Conservation (phyloP, 2,329 filamentous ascomycete genomes). For the Lecanicillium sp. region DNA sequence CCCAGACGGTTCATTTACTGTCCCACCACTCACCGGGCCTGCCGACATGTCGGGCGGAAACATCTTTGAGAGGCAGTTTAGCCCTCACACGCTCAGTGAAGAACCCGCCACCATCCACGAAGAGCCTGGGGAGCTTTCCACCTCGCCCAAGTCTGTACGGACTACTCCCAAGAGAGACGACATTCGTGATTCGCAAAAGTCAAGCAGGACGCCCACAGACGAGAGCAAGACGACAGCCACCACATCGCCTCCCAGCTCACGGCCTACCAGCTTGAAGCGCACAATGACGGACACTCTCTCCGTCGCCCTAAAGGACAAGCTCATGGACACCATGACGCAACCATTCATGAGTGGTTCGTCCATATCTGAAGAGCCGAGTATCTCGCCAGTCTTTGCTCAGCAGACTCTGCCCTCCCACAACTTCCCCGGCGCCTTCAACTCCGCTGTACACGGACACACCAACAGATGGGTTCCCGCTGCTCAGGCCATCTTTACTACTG, state of each 20-base stretch:
- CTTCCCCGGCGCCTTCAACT: slow-evolving; percentile 43
- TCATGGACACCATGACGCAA: slow-evolving; percentile 78
- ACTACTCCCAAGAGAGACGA: slow-evolving; percentile 18
- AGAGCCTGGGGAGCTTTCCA: slow-evolving; percentile 16
- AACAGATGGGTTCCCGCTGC: slow-evolving; percentile 86
- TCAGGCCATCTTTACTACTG: slow-evolving; percentile 97
- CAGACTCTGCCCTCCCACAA: slow-evolving; percentile 35
- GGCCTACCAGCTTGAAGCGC: slow-evolving; percentile 67
- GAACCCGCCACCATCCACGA: slow-evolving; percentile 32
- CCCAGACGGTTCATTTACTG: slow-evolving; percentile 34
- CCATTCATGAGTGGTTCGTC: slow-evolving; percentile 57
- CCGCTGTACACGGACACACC: slow-evolving; percentile 76
- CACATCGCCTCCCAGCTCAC: slow-evolving; percentile 47
- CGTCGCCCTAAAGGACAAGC: slow-evolving; percentile 69
- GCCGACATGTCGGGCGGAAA: slow-evolving; percentile 68
- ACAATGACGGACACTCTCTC: slow-evolving; percentile 81
- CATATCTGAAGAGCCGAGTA: slow-evolving; percentile 29
- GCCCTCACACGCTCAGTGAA: slow-evolving; percentile 46
- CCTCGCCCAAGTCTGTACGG: slow-evolving; percentile 17
- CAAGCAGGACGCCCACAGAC: slow-evolving; percentile 49
- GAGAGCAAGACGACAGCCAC: slow-evolving; percentile 46
- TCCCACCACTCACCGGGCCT: slow-evolving; percentile 71
- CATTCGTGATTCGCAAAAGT: slow-evolving; percentile 37
- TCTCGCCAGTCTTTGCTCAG: slow-evolving; percentile 38
- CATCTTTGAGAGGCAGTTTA: slow-evolving; percentile 78